phyloP scores from a whole-genome alignment of 495 filamentous ascomycete genomes.

The Lepidopterella palustris region DNA sequence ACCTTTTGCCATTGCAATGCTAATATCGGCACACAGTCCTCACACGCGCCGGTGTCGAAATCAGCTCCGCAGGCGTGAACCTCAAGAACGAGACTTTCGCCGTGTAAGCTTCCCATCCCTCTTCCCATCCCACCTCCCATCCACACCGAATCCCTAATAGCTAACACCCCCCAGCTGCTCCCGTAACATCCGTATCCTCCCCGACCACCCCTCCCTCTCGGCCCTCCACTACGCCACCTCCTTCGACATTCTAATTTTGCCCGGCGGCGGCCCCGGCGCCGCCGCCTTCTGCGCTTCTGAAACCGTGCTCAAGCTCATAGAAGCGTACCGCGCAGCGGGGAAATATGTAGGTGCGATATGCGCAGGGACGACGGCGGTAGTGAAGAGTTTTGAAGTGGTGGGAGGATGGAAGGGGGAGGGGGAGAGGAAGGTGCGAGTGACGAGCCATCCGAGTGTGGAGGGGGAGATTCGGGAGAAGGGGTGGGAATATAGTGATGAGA shows the following conservation, averaged over 20 bases:
- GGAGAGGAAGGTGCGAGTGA: slow-evolving; percentile 12
- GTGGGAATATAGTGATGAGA: slow-evolving; percentile 30
- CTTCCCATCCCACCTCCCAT: neutral
- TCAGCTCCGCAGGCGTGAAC: slow-evolving; percentile 28
- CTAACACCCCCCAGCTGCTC: slow-evolving; percentile 16
- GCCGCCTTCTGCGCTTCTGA: slow-evolving; percentile 19
- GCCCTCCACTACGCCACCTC: slow-evolving; percentile 1
- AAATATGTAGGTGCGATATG: slow-evolving; percentile 29
- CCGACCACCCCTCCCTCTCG: slow-evolving; percentile 18
- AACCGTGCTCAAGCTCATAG: slow-evolving; percentile 16
- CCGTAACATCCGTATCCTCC: slow-evolving; percentile 30
- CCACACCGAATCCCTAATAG: neutral
- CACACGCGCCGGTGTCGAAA: slow-evolving; percentile 29
- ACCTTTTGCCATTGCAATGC: too few relatives aligned
- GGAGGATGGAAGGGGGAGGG: slow-evolving; percentile 7
- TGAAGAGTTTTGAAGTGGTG: slow-evolving; percentile 7
- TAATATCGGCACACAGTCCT: slow-evolving; percentile 18
- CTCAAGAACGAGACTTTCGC: slow-evolving; percentile 25
- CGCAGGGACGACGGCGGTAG: slow-evolving; percentile 31
- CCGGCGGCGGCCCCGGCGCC: slow-evolving; percentile 30
- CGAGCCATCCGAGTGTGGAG: slow-evolving; percentile 33
- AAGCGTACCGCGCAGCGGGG: slow-evolving; percentile 11
- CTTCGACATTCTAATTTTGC: slow-evolving; percentile 29
- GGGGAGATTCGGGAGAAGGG: slow-evolving; percentile 19
- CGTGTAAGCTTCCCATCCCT: slow-evolving; percentile 8